Base-by-base conservation (phyloP, 371 early-diverging fungal genomes). In the Haplosporangium sp. region DNA sequence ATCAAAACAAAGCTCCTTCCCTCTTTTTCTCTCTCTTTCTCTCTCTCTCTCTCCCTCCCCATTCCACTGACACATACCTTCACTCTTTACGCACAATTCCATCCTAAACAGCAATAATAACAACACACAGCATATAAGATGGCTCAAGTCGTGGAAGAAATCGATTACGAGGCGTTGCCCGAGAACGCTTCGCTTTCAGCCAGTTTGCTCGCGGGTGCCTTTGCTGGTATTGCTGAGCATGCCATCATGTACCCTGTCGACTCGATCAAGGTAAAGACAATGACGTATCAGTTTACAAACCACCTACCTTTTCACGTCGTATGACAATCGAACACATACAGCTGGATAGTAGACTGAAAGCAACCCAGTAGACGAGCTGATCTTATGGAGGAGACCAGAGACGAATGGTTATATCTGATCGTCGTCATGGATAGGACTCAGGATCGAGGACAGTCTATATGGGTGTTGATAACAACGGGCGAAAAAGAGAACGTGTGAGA, bases 141-240 rank as follows among this genome's bases (percentile, higher is more conserved):
- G 64, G 45, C 68, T 20, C 63, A 59, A 23, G 62, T 59, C 20
- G 64, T 50, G 23, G 74, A 74, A 38, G 74, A 67, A 6, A 68
- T 67, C 60, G 98, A 97, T 74, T 98, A 96, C 83, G 98, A 98
- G 83, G 85, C 92, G 45, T 87, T 98, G 48, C 95, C 96, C 21
- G 87, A 85, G n/a, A 91, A 90, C 57, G 84, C 94, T 2, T 83
- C 92, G 14, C 84, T 96, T 67, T 74, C 87, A 18, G 91, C 93
- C 56, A 94, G 97, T 77, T 83, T 96, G 62, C 72, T 93, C 50
- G 98, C 98, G 6, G 99, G 99, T 41, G 97, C 98, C 5, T 85
- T 96, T 16, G 99, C 99, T 23, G 99, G 99, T 68, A 96, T 98
- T 69, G 94, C 95, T 45, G 99, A 98, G 81, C 99, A 98, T 80